phyloP scores from a whole-genome alignment of 2,329 filamentous ascomycete genomes.

The Calonectria ilicicola region DNA sequence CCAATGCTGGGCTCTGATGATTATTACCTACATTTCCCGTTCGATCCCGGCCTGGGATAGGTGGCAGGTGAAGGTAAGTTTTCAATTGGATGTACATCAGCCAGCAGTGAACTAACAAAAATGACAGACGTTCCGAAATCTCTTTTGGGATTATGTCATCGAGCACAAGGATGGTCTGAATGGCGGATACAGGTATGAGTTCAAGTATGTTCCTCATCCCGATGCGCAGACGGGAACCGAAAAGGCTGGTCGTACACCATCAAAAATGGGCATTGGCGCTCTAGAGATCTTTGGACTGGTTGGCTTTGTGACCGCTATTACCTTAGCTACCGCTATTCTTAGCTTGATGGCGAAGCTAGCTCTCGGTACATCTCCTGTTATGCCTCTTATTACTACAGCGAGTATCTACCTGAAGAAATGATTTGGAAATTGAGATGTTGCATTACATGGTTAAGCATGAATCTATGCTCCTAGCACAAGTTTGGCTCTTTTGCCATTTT shows the following conservation, averaged over 20 bases:
- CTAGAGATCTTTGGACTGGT: constrained; percentile 2
- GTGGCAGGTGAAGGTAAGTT: constrained; percentile 10
- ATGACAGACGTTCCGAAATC: neutral
- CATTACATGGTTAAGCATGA: too few species aligned
- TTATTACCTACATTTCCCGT: neutral
- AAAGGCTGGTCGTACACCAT: neutral
- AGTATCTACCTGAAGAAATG: too few species aligned
- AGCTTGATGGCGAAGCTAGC: neutral
- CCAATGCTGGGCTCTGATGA: constrained; percentile 1
- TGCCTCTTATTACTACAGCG: too few species aligned
- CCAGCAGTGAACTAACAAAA: too few species aligned
- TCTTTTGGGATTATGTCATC: constrained; percentile 7
- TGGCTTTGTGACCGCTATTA: neutral
- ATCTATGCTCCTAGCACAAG: too few species aligned
- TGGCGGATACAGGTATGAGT: constrained; percentile 15
- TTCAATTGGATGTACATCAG: too few species aligned
- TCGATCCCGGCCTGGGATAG: neutral
- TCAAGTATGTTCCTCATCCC: constrained; percentile 8
- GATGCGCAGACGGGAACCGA: constrained; percentile 4
- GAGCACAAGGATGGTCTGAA: constrained; percentile 8
- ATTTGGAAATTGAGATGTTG: too few species aligned
- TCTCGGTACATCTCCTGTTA: neutral
- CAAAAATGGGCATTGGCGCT: neutral
- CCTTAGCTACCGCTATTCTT: neutral
- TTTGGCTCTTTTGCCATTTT: too few species aligned